These are phyloP conservation scores for Rosa lucieae DNA, from an alignment of 306 rosid species.

Conservation along the genomic window DNA sequence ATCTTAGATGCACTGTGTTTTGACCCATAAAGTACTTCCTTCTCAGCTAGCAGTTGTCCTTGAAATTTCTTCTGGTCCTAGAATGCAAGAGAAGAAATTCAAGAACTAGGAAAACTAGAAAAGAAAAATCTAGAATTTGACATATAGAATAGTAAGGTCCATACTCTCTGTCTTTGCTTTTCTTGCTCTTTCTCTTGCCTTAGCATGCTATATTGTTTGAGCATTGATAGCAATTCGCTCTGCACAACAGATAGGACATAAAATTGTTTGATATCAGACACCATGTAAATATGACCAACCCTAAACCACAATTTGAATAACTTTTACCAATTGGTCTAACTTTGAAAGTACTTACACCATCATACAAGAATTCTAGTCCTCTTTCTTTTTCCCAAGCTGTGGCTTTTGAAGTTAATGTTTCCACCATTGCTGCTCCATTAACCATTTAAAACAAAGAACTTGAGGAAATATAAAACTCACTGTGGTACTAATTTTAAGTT, in stretches of 20 bases:
- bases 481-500: not conserved
- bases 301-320: not conserved
- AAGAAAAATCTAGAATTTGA: too few species aligned
- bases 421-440: constrained; percentile 57
- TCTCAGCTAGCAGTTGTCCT: constrained; percentile 53
- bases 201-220: constrained; percentile 48
- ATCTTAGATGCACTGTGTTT: constrained; percentile 42
- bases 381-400: constrained; percentile 69
- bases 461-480: not conserved
- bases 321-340: not conserved
- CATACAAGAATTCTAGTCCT: constrained; percentile 56
- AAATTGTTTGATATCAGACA: not conserved
- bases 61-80: constrained; percentile 47
- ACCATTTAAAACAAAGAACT: constrained; percentile 8
- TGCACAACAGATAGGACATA: constrained; percentile 12
- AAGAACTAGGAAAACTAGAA: not conserved
- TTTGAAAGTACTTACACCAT: constrained; percentile 52
- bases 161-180: constrained; percentile 63
- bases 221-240: constrained; percentile 58
- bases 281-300: not conserved
- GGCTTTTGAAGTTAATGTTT: constrained; percentile 57
- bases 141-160: not conserved
- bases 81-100: not conserved
- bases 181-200: constrained; percentile 75
- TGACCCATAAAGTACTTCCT: constrained; percentile 57